These are phyloP conservation scores for Stagonosporopsis tanaceti DNA, from an alignment of 2,329 filamentous ascomycete genomes.

Conservation along the genomic window DNA sequence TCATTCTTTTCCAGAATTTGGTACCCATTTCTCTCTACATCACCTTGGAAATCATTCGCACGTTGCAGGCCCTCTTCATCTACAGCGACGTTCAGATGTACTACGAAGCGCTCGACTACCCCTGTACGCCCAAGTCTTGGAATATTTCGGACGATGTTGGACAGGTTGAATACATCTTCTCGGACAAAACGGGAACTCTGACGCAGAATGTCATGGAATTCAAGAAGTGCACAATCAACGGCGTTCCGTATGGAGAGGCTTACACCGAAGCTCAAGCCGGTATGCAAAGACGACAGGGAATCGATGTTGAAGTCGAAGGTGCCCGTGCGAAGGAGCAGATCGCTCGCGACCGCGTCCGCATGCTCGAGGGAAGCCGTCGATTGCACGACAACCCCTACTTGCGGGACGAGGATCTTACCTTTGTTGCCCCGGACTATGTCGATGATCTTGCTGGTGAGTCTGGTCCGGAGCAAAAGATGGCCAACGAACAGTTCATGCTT, in stretches of 20 bases:
- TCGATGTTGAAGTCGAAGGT: constrained; percentile 83
- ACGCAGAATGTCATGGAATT: constrained; percentile 98
- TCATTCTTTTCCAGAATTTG: constrained; percentile 98
- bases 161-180: constrained; percentile 99
- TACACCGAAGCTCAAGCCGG: constrained; percentile 97
- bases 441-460: constrained; percentile 80
- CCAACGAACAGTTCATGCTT: constrained; percentile 92
- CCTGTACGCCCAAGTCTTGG: constrained; percentile 97
- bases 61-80: constrained; percentile 94
- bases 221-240: constrained; percentile 97
- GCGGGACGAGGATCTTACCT: constrained; percentile 87
- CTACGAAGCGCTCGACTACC: constrained; percentile 91
- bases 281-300: constrained; percentile 89
- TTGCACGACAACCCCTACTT: constrained; percentile 91
- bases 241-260: constrained; percentile 94
- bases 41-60: constrained; percentile 92
- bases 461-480: constrained; percentile 76
- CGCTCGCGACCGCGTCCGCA: constrained; percentile 74
- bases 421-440: constrained; percentile 89
- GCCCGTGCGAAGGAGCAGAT: constrained; percentile 79
- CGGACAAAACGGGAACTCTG: constrained; percentile 88
- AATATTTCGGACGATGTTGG: constrained; percentile 98
- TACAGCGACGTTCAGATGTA: constrained; percentile 98
- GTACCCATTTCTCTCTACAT: constrained; percentile 98
- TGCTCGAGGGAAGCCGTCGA: constrained; percentile 75